Evolutionary conservation across 306 rosid genomes (phyloP), one percentile per base, ranked within the genome.

Genomic region (Glycyrrhiza uralensis): DNA sequence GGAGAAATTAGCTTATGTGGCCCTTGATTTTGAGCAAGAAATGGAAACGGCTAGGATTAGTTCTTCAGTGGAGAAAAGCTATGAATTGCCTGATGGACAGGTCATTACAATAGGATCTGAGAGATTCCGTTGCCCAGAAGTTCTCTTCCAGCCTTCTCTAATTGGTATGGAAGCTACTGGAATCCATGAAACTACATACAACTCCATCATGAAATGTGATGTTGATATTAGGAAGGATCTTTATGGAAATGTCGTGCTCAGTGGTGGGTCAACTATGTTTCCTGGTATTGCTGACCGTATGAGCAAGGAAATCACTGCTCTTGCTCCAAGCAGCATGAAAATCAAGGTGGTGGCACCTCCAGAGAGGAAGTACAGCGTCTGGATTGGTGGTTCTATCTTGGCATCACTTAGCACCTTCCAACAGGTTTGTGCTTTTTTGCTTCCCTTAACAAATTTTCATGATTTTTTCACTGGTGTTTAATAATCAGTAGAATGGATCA

Each of bases 61-160:
- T 54, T 84, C 88, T 1, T 39, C 87, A 28, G 66, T 84, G 35
- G 87, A 84, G 85, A 80, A 76, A 75, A 84, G 82, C 67, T 84
- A 80, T 2, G 87, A 84, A 68, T 71, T 84, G 18, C 87, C 87
- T 17, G 87, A 84, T 39, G 87, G 87, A 23, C 87, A 84, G 75
- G 78, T 84, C 61, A 84, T 84, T 41, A 84, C 87, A 8, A 84
- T 84, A 5, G 85, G 87, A 8, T 82, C 87, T 56, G 87, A 84
- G 85, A 84, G 87, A 63, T 84, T 84, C 78, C 80, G 87, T 8
- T 84, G 87, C 75, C 85, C 87, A 13, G 87, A 84, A 80, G 82
- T 80, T 58, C 85, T 84, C 47, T 84, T 80, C 80, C 87, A 84
- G 76, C 87, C 87, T 38, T 80, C 87, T 68, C 69, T 84, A 22